Conservation (phyloP, 768 basidiomycete species). For the Lactarius evosmus region DNA sequence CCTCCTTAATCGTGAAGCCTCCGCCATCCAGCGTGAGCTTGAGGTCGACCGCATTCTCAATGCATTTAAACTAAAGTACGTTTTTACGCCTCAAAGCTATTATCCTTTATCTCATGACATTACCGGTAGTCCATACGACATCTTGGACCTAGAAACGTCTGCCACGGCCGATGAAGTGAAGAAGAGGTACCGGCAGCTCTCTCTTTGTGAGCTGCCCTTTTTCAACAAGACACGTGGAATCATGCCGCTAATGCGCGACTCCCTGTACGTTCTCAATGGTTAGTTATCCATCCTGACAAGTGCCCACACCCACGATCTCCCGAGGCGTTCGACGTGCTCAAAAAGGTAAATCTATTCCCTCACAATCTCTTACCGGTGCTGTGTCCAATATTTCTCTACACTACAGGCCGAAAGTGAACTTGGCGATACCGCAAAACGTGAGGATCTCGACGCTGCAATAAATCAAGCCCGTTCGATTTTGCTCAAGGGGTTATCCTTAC, state of each 20-base stretch:
- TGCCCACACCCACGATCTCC: slow-evolving; percentile 81
- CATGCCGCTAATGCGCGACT: slow-evolving; percentile 23
- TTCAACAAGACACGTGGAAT: slow-evolving; percentile 16
- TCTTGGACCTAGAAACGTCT: slow-evolving; percentile 72
- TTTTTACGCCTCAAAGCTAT: slow-evolving; percentile 30
- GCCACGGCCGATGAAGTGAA: slow-evolving; percentile 82
- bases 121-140: slow-evolving; percentile 79
- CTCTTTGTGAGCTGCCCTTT: slow-evolving; percentile 59
- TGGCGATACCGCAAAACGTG: slow-evolving; percentile 72
- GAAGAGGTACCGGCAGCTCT: slow-evolving; percentile 81
- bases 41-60: slow-evolving; percentile 90
- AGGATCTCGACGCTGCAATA: slow-evolving; percentile 77
- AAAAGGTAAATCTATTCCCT: slow-evolving; percentile 59
- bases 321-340: slow-evolving; percentile 90
- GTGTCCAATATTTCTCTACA: slow-evolving; percentile 10
- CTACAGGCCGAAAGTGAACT: slow-evolving; percentile 80
- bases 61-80: slow-evolving; percentile 93
- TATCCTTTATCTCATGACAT: background rate
- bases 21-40: slow-evolving; percentile 80
- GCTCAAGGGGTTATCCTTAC: slow-evolving; percentile 61
- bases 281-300: slow-evolving; percentile 99
- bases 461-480: slow-evolving; percentile 67
- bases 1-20: slow-evolving; percentile 73
- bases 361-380: background rate
- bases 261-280: slow-evolving; percentile 43